These are phyloP conservation scores for Durio zibethinus DNA, from an alignment of 345 rosid species.

Conservation along the genomic window DNA sequence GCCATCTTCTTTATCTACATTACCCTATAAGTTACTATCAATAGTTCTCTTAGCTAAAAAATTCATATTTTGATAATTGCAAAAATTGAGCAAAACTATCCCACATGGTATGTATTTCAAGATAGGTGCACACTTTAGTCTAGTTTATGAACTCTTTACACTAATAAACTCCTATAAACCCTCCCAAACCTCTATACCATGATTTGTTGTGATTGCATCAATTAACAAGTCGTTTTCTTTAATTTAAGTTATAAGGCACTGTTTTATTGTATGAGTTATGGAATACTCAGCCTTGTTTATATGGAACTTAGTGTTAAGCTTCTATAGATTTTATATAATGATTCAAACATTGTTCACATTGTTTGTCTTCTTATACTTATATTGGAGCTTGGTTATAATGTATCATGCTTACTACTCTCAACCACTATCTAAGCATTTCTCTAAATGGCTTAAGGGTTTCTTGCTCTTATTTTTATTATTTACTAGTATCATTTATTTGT, in stretches of 20 bases:
- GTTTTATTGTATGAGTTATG: neutral
- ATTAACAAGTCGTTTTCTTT: conserved; percentile 64
- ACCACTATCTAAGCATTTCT: neutral
- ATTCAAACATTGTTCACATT: neutral
- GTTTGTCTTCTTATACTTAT: neutral
- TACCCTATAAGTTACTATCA: neutral
- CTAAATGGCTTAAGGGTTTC: neutral
- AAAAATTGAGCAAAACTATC: neutral
- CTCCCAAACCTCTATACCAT: conserved; percentile 37
- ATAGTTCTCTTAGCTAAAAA: neutral
- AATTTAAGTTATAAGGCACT: neutral
- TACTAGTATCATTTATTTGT: neutral
- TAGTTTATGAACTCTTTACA: conserved; percentile 65
- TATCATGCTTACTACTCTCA: neutral
- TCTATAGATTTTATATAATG: neutral
- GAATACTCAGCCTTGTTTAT: neutral
- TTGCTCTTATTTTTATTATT: neutral
- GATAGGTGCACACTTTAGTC: conserved; percentile 36
- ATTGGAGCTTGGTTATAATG: neutral
- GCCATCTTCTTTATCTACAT: neutral
- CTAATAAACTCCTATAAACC: conserved; percentile 76
- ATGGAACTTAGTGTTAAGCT: neutral
- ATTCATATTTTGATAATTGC: neutral
- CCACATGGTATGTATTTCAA: neutral
- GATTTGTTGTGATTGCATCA: conserved; percentile 75